Base-by-base conservation (phyloP, 192 early-diverging fungal species). In the Umbelopsis isabellina region DNA sequence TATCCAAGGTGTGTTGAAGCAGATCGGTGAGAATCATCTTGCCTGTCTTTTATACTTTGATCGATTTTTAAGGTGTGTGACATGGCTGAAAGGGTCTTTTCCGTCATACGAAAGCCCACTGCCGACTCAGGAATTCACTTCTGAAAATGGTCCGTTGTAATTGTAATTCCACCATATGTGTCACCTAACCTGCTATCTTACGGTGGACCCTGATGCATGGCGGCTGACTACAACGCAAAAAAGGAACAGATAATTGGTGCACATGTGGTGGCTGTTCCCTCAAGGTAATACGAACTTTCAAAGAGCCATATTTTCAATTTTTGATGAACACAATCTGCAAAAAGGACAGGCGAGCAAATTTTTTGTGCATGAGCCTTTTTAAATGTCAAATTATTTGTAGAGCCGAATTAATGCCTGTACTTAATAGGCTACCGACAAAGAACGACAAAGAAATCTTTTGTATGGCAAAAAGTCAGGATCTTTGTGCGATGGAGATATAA, bases 51-150 rank as follows among this genome's bases (percentile, higher is more conserved):
- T 61, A 61, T 61, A 61, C 30, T 8, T 30, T 37, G 27, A 16
- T 16, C 33, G 13, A 33, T 8, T 35, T 30, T 37, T 61, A 61
- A 61, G 55, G 33, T 61, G 30, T n/a, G 25, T 61, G 55, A 61
- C 55, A 30, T 13, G 27, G 55, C 18, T 25, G 30, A 33, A 61
- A 61, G 30, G 55, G 55, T 61, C 55, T 61, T 61, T 61, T 27
- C 6, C 37, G 55, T 61, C 25, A 61, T 61, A 61, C 55, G 16
- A 61, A 15, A 35, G 27, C 30, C 30, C 3, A n/a, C 12, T n/a
- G 25, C 55, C 55, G 33, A 7, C 33, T 61, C 27, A 61, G 55
- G 55, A 61, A 61, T 61, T 61, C 27, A 18, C 12, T 61, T 61
- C 8, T 25, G 10, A 35, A 61, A 61, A 27, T 18, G 55, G 30